phyloP scores from a whole-genome alignment of 495 filamentous ascomycete genomes.

The Hypoxylon trugodes region DNA sequence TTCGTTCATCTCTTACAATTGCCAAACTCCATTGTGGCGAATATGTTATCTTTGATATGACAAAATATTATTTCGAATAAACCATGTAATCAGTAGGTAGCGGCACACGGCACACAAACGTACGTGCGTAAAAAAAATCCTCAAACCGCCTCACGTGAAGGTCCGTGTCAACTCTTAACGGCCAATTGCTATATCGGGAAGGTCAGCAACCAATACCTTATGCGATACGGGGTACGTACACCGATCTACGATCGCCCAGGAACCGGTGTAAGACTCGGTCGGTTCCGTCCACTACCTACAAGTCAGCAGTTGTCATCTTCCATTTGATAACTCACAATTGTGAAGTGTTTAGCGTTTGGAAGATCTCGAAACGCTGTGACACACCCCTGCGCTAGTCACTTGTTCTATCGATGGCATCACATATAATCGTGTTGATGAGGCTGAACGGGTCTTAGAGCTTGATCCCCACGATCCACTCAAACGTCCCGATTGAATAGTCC shows the following conservation, averaged over 20 bases:
- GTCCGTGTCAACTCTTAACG: neutral
- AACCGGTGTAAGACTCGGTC: constrained; percentile 3
- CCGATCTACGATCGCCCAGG: constrained; percentile 7
- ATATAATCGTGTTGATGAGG: constrained; percentile 1
- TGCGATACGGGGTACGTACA: neutral
- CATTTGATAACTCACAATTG: neutral
- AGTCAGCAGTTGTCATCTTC: neutral
- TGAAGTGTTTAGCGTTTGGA: neutral
- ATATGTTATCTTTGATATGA: too few species aligned
- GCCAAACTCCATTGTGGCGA: too few species aligned
- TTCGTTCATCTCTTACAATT: too few species aligned
- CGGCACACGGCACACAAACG: too few species aligned
- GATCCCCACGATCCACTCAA: neutral
- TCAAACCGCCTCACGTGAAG: neutral
- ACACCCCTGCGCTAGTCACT: constrained; percentile 10
- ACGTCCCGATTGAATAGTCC: constrained; percentile 3
- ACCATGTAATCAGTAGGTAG: too few species aligned
- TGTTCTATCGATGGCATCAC: neutral
- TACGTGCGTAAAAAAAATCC: neutral
- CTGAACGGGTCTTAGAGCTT: constrained; percentile 15
- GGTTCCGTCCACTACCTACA: constrained; percentile 9
- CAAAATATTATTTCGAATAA: too few species aligned
- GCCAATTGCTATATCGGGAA: constrained; percentile 25
- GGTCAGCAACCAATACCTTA: constrained; percentile 11
- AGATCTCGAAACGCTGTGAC: constrained; percentile 5